phyloP scores from a whole-genome alignment of 345 rosid genomes.

The Eutrema heterophyllum region DNA sequence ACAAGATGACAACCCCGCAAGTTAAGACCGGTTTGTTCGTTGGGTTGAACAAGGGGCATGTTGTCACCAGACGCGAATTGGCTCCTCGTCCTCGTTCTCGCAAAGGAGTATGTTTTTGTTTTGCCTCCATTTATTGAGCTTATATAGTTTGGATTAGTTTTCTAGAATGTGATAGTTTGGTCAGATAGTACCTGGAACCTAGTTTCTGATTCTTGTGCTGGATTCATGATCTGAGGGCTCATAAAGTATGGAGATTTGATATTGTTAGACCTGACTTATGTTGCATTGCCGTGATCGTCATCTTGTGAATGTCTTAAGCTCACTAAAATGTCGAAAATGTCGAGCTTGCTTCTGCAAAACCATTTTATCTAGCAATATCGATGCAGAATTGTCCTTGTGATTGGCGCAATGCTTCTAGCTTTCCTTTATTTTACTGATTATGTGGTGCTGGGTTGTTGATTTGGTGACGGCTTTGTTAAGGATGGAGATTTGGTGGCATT shows the following conservation, averaged over 20 bases:
- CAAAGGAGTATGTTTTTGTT: constrained; percentile 29
- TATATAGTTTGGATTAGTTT: not conserved
- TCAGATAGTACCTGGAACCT: not conserved
- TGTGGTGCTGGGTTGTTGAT: not conserved
- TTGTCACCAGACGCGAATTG: constrained; percentile 31
- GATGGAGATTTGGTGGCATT: not conserved
- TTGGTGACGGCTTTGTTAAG: not conserved
- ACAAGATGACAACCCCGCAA: constrained; percentile 24
- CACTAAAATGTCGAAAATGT: not conserved
- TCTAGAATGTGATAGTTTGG: not conserved
- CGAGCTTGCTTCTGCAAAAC: not conserved
- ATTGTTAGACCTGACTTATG: not conserved
- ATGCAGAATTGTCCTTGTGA: not conserved
- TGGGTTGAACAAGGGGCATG: constrained; percentile 41
- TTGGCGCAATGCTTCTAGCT: too few species aligned
- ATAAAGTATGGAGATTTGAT: not conserved
- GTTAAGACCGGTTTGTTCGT: constrained; percentile 35
- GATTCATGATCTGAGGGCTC: not conserved
- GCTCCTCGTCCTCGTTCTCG: constrained; percentile 37
- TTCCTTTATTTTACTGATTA: not conserved
- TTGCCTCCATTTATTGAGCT: not conserved
- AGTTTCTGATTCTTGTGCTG: not conserved
- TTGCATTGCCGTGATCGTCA: not conserved
- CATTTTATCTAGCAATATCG: not conserved
- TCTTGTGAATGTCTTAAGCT: not conserved